phyloP scores from a whole-genome alignment of 805 yeast species.

The Wickerhamomyces subpelliculosus region DNA sequence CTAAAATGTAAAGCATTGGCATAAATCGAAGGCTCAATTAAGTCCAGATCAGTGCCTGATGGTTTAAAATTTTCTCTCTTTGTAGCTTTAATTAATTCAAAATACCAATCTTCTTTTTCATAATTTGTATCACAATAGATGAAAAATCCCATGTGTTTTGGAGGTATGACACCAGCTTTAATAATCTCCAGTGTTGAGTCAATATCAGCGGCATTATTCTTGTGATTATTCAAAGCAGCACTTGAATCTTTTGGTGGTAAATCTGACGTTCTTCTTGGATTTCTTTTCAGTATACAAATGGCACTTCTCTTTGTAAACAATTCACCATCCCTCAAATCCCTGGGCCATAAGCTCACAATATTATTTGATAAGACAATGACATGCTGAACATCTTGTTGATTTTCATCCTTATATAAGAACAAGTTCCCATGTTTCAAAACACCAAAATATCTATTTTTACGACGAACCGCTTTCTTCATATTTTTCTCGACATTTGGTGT shows the following conservation, averaged over 20 bases:
- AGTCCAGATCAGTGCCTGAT: conserved; percentile 20
- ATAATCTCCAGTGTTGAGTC: conserved; percentile 18
- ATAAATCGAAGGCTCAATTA: conserved; percentile 49
- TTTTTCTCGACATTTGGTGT: conserved; percentile 3
- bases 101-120: conserved; percentile 92
- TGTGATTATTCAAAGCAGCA: conserved; percentile 16
- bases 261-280: conserved; percentile 22
- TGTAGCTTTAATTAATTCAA: conserved; percentile 73
- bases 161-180: conserved; percentile 19
- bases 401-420: conserved; percentile 73
- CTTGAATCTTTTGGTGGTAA: conserved; percentile 28
- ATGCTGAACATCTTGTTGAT: conserved; percentile 59
- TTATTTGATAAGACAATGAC: conserved; percentile 71
- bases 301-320: conserved; percentile 77
- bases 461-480: conserved; percentile 31
- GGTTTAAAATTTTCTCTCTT: conserved; percentile 30
- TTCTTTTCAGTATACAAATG: conserved; percentile 58
- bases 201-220: conserved; percentile 1
- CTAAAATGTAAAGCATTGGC: conserved; percentile 72
- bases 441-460: conserved; percentile 59
- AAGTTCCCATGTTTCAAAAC: conserved; percentile 82
- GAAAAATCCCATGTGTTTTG: conserved; percentile 38
- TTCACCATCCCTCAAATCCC: conserved; percentile 63
- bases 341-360: conserved; percentile 82
- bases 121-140: conserved; percentile 71